Percentiles rank a stretch among this genome's conserved stretches.
These are phyloP conservation scores for Hyparrhenia diplandra DNA, from an alignment of 176 grass and related monocot species.

Conservation along the genomic window DNA sequence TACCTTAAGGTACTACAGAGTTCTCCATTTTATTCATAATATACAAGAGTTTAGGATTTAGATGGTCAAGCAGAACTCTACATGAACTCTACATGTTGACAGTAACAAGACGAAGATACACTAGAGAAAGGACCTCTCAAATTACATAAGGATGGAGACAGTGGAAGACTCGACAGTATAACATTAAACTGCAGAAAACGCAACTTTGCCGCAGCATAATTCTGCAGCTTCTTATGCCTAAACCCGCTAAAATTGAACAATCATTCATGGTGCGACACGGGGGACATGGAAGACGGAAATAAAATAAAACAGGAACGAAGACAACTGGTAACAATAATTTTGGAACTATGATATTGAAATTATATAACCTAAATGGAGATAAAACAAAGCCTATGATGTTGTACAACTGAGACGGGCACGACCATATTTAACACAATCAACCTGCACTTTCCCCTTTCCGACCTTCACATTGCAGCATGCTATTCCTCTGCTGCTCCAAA, in stretches of 20 bases:
- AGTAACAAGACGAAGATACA: neutral
- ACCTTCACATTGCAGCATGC: constrained; percentile 17
- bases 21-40: neutral
- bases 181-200: constrained; percentile 10
- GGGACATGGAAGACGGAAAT: constrained; percentile 1
- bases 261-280: constrained; percentile 38
- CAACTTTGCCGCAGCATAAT: constrained; percentile 29
- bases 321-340: constrained; percentile 22
- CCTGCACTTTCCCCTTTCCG: constrained; percentile 18
- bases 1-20: neutral
- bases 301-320: constrained; percentile 19
- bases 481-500: constrained; percentile 38
- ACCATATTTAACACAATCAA: constrained; percentile 25
- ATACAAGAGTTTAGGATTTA: neutral
- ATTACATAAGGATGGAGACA: neutral
- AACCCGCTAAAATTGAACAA: constrained; percentile 39
- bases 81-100: neutral
- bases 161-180: neutral
- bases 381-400: constrained; percentile 63
- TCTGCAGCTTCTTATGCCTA: constrained; percentile 49
- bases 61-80: neutral
- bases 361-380: constrained; percentile 55
- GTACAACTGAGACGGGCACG: constrained; percentile 48
- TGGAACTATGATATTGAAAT: constrained; percentile 57
- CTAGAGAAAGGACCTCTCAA: constrained; percentile 1